A percentile compares a stretch with the other conserved stretches of the same genome.
These are phyloP conservation scores for Podila epicladia DNA, from an alignment of 192 early-diverging fungal species.

Conservation along the genomic window DNA sequence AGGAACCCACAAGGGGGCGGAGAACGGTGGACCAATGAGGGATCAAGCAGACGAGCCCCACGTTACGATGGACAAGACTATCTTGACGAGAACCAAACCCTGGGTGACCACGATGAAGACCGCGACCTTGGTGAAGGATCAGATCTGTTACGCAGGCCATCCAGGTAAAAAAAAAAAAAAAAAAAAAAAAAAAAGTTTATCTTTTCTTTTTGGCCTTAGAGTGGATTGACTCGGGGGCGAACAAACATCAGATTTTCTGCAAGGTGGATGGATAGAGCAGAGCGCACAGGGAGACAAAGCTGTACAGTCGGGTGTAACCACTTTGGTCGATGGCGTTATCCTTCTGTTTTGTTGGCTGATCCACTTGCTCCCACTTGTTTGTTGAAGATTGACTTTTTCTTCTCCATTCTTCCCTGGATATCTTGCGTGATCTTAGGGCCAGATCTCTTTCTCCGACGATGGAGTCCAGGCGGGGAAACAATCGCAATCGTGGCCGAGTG, in stretches of 20 bases:
- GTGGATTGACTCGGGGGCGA: background rate
- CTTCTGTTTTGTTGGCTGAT: background rate
- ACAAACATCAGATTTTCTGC: too few species aligned
- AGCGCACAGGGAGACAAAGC: too few species aligned
- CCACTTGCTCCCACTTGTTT: background rate
- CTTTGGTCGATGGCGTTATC: background rate
- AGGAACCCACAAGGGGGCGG: conserved; percentile 4
- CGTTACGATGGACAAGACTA: conserved; percentile 24
- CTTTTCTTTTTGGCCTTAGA: background rate
- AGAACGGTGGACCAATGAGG: conserved; percentile 41
- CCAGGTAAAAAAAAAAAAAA: conserved; percentile 16
- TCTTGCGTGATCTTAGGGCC: conserved; percentile 14
- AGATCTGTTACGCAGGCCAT: conserved; percentile 28
- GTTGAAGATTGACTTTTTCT: background rate
- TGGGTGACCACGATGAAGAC: background rate
- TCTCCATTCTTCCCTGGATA: background rate
- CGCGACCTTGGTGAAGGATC: background rate
- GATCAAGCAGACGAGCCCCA: conserved; percentile 17
- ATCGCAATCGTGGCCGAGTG: conserved; percentile 12
- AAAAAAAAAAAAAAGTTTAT: background rate
- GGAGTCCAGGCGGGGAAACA: conserved; percentile 22
- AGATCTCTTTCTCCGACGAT: conserved; percentile 39
- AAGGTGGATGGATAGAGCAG: too few species aligned
- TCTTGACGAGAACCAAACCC: background rate
- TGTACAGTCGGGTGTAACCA: too few species aligned